Evolutionary conservation across 2,329 filamentous ascomycete species (phyloP).

Genomic region (Talaromyces verruculosus): DNA sequence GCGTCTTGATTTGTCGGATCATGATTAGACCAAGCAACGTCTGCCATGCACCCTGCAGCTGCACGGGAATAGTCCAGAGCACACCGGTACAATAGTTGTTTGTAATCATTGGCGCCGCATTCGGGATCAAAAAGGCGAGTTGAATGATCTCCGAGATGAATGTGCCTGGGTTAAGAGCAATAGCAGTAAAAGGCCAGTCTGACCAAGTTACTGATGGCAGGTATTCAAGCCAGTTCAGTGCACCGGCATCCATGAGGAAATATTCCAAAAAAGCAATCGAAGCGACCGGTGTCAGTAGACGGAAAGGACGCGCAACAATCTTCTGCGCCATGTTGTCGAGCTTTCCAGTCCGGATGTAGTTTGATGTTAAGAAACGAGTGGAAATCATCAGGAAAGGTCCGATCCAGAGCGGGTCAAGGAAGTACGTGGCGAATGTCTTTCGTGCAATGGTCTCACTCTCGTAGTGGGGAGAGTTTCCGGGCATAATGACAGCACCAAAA

Average conservation of each 20-base stretch:
- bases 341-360: slow-evolving; percentile 46
- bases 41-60: slow-evolving; percentile 51
- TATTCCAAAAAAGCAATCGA: slow-evolving; percentile 48
- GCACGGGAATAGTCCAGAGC: slow-evolving; percentile 53
- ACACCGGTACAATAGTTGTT: slow-evolving; percentile 53
- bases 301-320: slow-evolving; percentile 45
- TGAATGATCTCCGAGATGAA: slow-evolving; percentile 49
- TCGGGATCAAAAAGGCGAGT: slow-evolving; percentile 50
- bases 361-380: slow-evolving; percentile 46
- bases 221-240: slow-evolving; percentile 46
- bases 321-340: slow-evolving; percentile 47
- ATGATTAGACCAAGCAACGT: slow-evolving; percentile 46
- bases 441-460: slow-evolving; percentile 43
- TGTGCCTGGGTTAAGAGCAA: slow-evolving; percentile 43
- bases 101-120: slow-evolving; percentile 49
- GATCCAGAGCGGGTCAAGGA: slow-evolving; percentile 51
- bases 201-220: slow-evolving; percentile 51
- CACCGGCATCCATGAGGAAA: slow-evolving; percentile 48
- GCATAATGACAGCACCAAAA: slow-evolving; percentile 42
- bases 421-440: slow-evolving; percentile 45
- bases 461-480: slow-evolving; percentile 39
- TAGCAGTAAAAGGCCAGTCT: slow-evolving; percentile 48
- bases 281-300: slow-evolving; percentile 49
- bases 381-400: slow-evolving; percentile 53
- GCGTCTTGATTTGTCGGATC: slow-evolving; percentile 47